Evolutionary conservation across 768 basidiomycete species (phyloP), one percentile per base, ranked within the genome.

Genomic region (Boletus coccyginus): DNA sequence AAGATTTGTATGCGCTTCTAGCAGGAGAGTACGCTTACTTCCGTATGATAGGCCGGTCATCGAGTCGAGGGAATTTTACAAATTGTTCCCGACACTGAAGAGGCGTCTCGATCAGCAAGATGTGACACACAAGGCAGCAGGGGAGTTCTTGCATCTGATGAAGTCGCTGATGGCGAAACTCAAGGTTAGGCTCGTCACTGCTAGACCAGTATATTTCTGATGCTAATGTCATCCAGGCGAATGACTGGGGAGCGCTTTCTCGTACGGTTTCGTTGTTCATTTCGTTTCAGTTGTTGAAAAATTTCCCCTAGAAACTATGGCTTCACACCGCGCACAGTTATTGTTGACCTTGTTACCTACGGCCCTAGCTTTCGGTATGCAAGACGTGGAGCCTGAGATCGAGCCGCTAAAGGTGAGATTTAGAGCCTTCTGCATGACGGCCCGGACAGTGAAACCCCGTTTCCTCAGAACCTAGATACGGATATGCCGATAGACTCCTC

Each of bases 151-250:
- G 17, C 77, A 78, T 38, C 77, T 78, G 0, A 68, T 86, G 61
- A 86, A 86, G 67, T 81, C 81, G 0, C 58, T 86, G 46, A 86
- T 86, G 84, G 85, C 84, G 7, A 86, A 86, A 57, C 67, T 86
- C 52, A 85, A 85, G 76, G 84, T 81, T 38, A 46, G 55, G 31
- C 24, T n/a, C 52, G 21, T 40, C 21, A 2, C 11, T 9, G 3
- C 24, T 45, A n/a, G 45, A n/a, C 19, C 3, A 14, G 0, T n/a
- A n/a, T 6, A 12, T 4, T 5, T 6, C 3, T 17, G 27, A 53
- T 47, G 17, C 45, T 60, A 9, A 63, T 27, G 9, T 6, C 36
- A 59, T 50, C 31, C 46, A 84, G 83, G 77, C 81, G 2, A 84
- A 83, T 53, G 84, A 86, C 56, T 86, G 84, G 84, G 81, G 82